Percentiles rank a stretch among this genome's conserved stretches.
Evolutionary conservation across 2,329 filamentous ascomycete species (phyloP).

Genomic region (Pseudogymnoascus pannorum): DNA sequence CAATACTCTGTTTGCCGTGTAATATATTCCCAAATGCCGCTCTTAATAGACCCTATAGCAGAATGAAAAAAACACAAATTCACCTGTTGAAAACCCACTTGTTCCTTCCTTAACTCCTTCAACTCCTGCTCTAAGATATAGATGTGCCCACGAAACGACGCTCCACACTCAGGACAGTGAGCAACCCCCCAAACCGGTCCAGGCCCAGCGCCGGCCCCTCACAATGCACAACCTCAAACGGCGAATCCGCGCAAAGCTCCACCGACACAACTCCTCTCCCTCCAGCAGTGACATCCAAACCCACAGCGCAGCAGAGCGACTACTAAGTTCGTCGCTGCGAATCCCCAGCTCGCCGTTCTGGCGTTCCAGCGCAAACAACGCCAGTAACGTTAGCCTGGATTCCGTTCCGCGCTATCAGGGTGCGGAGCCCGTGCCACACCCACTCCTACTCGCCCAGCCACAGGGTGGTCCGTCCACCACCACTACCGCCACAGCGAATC

Average conservation of each 20-base stretch:
- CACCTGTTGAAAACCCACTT: neutral
- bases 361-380: neutral
- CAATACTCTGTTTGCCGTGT: neutral
- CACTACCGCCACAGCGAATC: neutral
- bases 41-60: neutral
- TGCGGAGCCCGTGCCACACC: neutral
- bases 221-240: conserved; percentile 1
- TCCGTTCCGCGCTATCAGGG: neutral
- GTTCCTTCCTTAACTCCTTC: neutral
- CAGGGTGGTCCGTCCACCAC: neutral
- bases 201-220: neutral
- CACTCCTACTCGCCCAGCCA: neutral
- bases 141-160: neutral
- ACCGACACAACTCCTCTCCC: too few species aligned
- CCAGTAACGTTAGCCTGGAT: neutral
- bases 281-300: neutral
- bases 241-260: neutral
- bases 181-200: neutral
- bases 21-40: neutral
- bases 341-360: neutral
- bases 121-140: neutral
- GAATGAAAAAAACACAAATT: neutral
- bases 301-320: neutral
- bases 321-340: neutral
- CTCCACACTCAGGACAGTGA: neutral